Conservation (phyloP, 768 basidiomycete genomes). For the Paxillus rubicundulus region DNA sequence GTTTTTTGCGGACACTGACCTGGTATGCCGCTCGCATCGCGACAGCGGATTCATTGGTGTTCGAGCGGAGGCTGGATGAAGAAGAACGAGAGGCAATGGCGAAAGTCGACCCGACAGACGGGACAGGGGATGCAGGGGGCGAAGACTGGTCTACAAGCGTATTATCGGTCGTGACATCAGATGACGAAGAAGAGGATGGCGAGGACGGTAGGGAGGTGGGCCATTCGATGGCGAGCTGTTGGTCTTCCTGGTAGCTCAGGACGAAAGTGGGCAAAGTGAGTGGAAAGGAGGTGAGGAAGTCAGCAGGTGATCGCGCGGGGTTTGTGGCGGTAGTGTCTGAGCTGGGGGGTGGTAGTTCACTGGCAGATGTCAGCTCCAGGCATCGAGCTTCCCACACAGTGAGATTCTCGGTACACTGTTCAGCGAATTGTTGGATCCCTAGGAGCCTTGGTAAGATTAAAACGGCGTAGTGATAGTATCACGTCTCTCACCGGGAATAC, state of each 20-base stretch:
- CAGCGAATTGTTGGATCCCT: constrained; percentile 70
- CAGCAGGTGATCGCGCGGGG: constrained; percentile 35
- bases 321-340: constrained; percentile 10
- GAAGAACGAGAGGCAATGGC: constrained; percentile 26
- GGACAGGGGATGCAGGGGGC: constrained; percentile 27
- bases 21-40: constrained; percentile 33
- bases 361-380: constrained; percentile 35
- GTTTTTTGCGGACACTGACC: constrained; percentile 33
- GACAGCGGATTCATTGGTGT: constrained; percentile 20
- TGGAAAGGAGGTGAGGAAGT: constrained; percentile 54
- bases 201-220: constrained; percentile 28
- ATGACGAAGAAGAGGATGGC: constrained; percentile 29
- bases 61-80: constrained; percentile 27
- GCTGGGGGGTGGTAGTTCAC: constrained; percentile 3
- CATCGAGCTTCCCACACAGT: constrained; percentile 61
- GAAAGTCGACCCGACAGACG: constrained; percentile 27
- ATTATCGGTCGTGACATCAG: constrained; percentile 25
- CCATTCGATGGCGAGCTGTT: constrained; percentile 23
- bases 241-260: constrained; percentile 29
- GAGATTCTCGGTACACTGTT: constrained; percentile 69
- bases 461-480: not conserved
- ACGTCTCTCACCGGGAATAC: constrained; percentile 62
- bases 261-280: constrained; percentile 50
- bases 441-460: constrained; percentile 11
- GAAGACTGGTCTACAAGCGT: constrained; percentile 20